Conservation (phyloP, 495 filamentous ascomycete genomes). For the Daldinia childiae region DNA sequence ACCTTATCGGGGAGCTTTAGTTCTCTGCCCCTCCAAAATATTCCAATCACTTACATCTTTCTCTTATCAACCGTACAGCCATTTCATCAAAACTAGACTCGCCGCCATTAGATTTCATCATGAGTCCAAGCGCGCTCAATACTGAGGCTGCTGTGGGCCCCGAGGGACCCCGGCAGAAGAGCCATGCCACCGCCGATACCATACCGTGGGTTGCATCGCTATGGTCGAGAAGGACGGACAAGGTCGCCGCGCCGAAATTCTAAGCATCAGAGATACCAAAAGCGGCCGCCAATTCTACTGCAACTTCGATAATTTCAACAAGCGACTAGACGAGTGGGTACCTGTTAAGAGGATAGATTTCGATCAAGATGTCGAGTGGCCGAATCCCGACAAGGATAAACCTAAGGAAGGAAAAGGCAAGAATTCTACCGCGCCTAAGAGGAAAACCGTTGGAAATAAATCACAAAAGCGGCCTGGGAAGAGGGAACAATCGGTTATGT, state of each 20-base stretch:
- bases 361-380: conserved; percentile 65
- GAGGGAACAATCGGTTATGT: conserved; percentile 58
- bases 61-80: conserved; percentile 11
- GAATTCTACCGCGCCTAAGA: conserved; percentile 58
- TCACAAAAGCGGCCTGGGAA: conserved; percentile 64
- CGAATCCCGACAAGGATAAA: conserved; percentile 65
- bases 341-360: conserved; percentile 83
- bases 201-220: conserved; percentile 66
- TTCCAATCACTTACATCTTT: conserved; percentile 4
- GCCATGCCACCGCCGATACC: conserved; percentile 80
- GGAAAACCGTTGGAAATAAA: conserved; percentile 58
- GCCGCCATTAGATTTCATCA: conserved; percentile 47
- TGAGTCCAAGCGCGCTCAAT: conserved; percentile 51
- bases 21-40: conserved; percentile 40
- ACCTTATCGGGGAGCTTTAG: conserved; percentile 21
- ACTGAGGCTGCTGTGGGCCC: conserved; percentile 58
- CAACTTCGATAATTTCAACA: conserved; percentile 99
- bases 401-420: conserved; percentile 62
- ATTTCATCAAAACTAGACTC: conserved; percentile 36
- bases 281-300: conserved; percentile 89
- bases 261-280: conserved; percentile 85
- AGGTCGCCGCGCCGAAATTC: conserved; percentile 88
- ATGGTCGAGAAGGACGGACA: conserved; percentile 74
- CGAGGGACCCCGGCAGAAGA: conserved; percentile 69
- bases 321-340: conserved; percentile 98